Evolutionary conservation across 108 stramenopile genomes (phyloP).

Genomic region (Nitzschia putrida): DNA sequence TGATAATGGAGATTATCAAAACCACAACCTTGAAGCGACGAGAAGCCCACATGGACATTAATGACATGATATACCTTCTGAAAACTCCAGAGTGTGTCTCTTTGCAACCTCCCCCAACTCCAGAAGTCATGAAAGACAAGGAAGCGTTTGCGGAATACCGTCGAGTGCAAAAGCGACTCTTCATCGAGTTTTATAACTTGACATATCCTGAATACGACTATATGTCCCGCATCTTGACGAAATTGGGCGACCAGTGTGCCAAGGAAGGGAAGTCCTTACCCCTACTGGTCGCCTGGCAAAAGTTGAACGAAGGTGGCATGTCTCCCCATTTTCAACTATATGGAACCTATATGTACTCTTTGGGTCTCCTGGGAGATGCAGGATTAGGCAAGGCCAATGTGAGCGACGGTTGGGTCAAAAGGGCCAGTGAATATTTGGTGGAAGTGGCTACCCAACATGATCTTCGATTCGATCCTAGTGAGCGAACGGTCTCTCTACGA

Average conservation of each 20-base stretch:
- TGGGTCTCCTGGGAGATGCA: conserved; percentile 2
- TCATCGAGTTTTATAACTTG: conserved; percentile 31
- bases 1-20: conserved; percentile 24
- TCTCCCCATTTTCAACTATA: conserved; percentile 39
- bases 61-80: neutral
- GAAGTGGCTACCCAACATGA: conserved; percentile 83
- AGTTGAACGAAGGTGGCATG: conserved; percentile 49
- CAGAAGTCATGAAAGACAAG: conserved; percentile 3
- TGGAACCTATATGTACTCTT: conserved; percentile 62
- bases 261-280: conserved; percentile 26
- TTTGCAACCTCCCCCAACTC: neutral
- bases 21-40: conserved; percentile 4
- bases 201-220: conserved; percentile 37
- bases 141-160: neutral
- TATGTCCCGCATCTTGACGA: conserved; percentile 31
- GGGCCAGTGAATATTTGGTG: conserved; percentile 31
- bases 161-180: conserved; percentile 6
- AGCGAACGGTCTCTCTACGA: conserved; percentile 70
- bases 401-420: neutral
- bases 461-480: conserved; percentile 64
- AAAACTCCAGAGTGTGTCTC: conserved; percentile 4
- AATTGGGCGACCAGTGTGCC: conserved; percentile 58
- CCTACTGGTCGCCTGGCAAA: conserved; percentile 53
- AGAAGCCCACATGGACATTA: conserved; percentile 5
- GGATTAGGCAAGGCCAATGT: neutral